Evolutionary conservation across 2,329 filamentous ascomycete genomes (phyloP), one percentile per base, ranked within the genome.

Genomic region (Aureobasidium sp.): DNA sequence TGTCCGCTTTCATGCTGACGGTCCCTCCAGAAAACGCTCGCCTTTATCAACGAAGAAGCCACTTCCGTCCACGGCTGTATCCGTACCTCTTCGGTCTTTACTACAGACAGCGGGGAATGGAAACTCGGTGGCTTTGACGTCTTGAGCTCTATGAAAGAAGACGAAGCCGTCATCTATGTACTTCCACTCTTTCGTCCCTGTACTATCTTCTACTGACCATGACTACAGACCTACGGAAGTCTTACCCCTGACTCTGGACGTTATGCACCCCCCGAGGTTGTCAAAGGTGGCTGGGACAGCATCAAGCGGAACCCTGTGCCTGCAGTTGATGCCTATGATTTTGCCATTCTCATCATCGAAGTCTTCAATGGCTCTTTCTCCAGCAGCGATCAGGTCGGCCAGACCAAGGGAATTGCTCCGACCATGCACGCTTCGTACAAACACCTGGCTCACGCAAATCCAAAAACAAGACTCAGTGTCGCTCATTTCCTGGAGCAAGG

Each of bases 31-130:
- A 87, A 89, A 66, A 97, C 93, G 0, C 71, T 97, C 60, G 95
- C 93, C 64, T 98, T 98, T 65, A 88, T 98, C 68, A 98, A 98
- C 64, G 84, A 87, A 42, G 93, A 98, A 60, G 93, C 90, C 3
- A 79, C 85, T 2, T 96, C 90, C 0, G 86, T 98, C 48, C 93
- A 98, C 63, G 93, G 90, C 44, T 88, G 82, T 62, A 75, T 98
- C 49, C 84, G 88, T 57, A 86, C 88, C 17, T 86, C 87, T 0
- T 95, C 91, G 0, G 78, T 98, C 59, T 98, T 90, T 69, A 93
- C 88, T 3, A 90, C 89, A 56, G 91, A 97, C 66, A 96, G 93
- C 64, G 93, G 93, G 55, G 93, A 98, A 71, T 98, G 93, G 93
- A 97, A 94, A 65, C 74, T 98, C 2, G 90, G 86, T 17, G 93